Base-by-base conservation (phyloP, 2,329 filamentous ascomycete species). In the Aspergillus floridensis region DNA sequence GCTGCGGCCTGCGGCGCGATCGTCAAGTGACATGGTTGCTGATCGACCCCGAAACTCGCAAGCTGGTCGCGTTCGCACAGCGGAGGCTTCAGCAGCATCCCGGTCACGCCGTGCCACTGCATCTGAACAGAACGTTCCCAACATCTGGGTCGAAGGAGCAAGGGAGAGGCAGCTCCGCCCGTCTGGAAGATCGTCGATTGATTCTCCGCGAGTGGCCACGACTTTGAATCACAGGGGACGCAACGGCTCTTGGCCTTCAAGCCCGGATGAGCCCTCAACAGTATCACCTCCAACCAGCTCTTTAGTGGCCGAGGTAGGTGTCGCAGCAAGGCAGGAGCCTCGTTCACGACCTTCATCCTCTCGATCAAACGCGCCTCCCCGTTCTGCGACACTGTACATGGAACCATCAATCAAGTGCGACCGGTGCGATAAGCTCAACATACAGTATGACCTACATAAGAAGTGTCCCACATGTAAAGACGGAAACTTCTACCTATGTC, bases 371-470 rank as follows among this genome's bases (percentile, higher is more conserved):
- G 63, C 57, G 21, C 61, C 57, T n/a, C 59, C 63, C 2, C 56
- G 66, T 38, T 50, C 67, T 5, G 60, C 60, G 14, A 47, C 66
- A 2, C 76, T 85, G 1, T 91, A 84, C 63, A 74, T 79, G 1
- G 91, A 96, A 69, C 91, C 92, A 0, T 86, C 85, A 1, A 85
- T 96, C 53, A 81, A 80, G 8, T 97, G 93, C 72, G 84, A 86
- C 41, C 81, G 85, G 10, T 98, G 93, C 72, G 77, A 81, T 21
- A 88, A 84, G 63, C 69, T 80, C 5, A 84, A 92, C 61, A 93
- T 97, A 41, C 89, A 96, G 71, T 92, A 96, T 66, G 86, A 91
- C 8, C 78, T 96, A 2, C 91, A 97, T 74, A 96, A 93, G 76
- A 90, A 90, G 70, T 98, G 93, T 74, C 74, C 77, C 2, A 80